phyloP scores from a whole-genome alignment of 2,329 filamentous ascomycete genomes.

The Tolypocladium sp. region DNA sequence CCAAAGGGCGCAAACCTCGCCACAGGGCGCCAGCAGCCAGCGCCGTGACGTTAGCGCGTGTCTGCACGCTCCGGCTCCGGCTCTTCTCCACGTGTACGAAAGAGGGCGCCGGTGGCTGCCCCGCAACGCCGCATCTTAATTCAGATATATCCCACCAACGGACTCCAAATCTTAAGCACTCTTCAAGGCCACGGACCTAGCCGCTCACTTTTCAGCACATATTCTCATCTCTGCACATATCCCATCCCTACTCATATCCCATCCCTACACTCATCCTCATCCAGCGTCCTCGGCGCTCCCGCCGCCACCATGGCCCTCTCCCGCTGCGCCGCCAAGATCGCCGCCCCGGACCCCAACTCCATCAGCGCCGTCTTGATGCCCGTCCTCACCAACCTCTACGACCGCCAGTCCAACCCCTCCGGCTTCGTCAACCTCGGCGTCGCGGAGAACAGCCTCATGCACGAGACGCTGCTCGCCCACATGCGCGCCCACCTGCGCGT shows the following conservation, averaged over 20 bases:
- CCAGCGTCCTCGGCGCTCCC: background rate
- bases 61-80: background rate
- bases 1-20: background rate
- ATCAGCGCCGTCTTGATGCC: constrained; percentile 24
- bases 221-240: too few species aligned
- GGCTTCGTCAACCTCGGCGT: constrained; percentile 42
- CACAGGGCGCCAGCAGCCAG: background rate
- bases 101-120: background rate
- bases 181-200: background rate
- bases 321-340: constrained; percentile 16
- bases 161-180: background rate
- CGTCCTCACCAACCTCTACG: constrained; percentile 33
- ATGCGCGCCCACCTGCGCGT: constrained; percentile 28
- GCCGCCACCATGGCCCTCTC: constrained; percentile 11
- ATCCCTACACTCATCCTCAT: background rate
- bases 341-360: constrained; percentile 12
- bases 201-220: background rate
- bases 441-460: constrained; percentile 45
- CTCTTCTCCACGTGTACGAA: too few species aligned
- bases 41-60: background rate
- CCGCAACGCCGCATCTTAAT: background rate
- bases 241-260: too few species aligned
- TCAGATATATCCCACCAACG: background rate
- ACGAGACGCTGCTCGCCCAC: constrained; percentile 30
- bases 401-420: constrained; percentile 27